These are phyloP conservation scores for Tolypocladium sp. DNA, from an alignment of 2,329 filamentous ascomycete species.

Conservation along the genomic window DNA sequence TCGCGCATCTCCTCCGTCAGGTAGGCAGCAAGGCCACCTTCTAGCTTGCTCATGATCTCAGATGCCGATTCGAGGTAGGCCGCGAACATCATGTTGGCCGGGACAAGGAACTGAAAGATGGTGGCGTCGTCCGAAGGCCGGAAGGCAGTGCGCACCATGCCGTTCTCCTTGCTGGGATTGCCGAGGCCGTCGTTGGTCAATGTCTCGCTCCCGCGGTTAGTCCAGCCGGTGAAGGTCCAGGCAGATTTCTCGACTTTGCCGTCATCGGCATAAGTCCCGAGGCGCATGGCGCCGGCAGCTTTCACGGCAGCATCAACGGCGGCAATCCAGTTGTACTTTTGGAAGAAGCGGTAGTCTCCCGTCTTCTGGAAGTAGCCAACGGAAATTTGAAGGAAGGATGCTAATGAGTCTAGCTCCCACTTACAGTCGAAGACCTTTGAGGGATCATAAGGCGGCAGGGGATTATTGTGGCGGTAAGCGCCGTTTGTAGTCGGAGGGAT, in stretches of 20 bases:
- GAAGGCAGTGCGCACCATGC: not conserved
- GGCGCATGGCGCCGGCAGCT: not conserved
- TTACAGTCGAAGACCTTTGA: not conserved
- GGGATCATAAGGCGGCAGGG: not conserved
- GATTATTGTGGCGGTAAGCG: not conserved
- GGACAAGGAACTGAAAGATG: not conserved
- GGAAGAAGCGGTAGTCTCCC: not conserved
- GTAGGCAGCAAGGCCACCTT: not conserved
- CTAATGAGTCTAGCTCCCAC: not conserved
- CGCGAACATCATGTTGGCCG: not conserved
- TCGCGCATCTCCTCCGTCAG: not conserved
- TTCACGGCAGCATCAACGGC: not conserved
- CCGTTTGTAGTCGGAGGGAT: not conserved
- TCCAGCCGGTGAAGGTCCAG: not conserved
- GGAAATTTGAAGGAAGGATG: not conserved
- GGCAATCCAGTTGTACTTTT: not conserved
- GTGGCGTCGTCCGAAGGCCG: not conserved
- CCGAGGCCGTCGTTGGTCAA: not conserved
- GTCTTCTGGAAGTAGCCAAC: not conserved
- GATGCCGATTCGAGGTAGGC: not conserved
- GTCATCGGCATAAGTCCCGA: not conserved
- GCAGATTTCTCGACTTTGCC: not conserved
- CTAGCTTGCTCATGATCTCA: not conserved
- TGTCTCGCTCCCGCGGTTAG: not conserved
- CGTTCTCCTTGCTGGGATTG: not conserved